A percentile compares a stretch with the other conserved stretches of the same genome.
phyloP scores from a whole-genome alignment of 2,329 filamentous ascomycete species.

The Aureobasidium leucospermi region DNA sequence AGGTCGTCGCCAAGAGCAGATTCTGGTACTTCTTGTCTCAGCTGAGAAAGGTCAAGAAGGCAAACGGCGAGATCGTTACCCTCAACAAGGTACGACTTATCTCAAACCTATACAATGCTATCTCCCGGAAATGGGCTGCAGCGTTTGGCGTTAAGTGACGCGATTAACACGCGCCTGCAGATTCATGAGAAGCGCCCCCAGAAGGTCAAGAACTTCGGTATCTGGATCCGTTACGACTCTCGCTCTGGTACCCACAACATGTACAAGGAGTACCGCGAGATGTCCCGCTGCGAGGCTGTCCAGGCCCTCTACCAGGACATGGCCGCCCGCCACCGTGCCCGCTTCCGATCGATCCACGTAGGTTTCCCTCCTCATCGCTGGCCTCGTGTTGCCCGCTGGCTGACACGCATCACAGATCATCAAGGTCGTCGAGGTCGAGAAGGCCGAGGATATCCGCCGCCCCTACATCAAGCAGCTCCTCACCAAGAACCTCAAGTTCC shows the following conservation, averaged over 20 bases:
- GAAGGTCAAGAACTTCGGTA: slow-evolving; percentile 99
- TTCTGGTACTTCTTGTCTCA: slow-evolving; percentile 99
- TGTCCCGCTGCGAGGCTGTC: slow-evolving; percentile 91
- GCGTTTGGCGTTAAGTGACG: slow-evolving; percentile 14
- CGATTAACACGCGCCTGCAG: slow-evolving; percentile 38
- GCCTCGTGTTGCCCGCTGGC: neutral
- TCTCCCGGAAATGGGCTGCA: slow-evolving; percentile 18
- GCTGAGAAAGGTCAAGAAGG: slow-evolving; percentile 99
- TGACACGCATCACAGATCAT: slow-evolving; percentile 61
- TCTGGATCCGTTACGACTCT: slow-evolving; percentile 99
- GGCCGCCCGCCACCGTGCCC: slow-evolving; percentile 95
- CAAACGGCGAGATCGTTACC: slow-evolving; percentile 97
- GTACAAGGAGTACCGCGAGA: slow-evolving; percentile 99
- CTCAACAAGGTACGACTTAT: slow-evolving; percentile 75
- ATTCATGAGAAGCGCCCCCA: slow-evolving; percentile 98
- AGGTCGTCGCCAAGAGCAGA: slow-evolving; percentile 97
- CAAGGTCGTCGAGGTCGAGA: slow-evolving; percentile 95
- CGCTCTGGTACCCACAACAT: slow-evolving; percentile 99
- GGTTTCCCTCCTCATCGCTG: slow-evolving; percentile 33
- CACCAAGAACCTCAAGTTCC: slow-evolving; percentile 93
- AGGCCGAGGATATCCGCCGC: slow-evolving; percentile 88
- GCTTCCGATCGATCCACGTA: slow-evolving; percentile 98
- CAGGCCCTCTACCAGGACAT: slow-evolving; percentile 99
- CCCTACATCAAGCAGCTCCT: slow-evolving; percentile 99
- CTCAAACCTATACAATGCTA: slow-evolving; percentile 15